Evolutionary conservation across 2,329 filamentous ascomycete genomes (phyloP).

Genomic region (Pseudogymnoascus sp.): DNA sequence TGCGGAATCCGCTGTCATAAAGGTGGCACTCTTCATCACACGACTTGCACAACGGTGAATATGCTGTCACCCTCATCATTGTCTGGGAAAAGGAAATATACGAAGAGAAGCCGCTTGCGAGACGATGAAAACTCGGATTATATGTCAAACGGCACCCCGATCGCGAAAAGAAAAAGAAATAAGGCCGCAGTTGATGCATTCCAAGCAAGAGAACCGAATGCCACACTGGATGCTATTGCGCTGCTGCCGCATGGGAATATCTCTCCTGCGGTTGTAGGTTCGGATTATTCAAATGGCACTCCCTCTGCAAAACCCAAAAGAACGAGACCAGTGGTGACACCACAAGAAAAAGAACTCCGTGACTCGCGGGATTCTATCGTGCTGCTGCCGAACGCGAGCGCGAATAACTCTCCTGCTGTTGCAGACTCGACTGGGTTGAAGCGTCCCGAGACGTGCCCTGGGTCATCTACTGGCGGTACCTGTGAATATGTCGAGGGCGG

Average conservation of each 20-base stretch:
- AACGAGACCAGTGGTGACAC: not conserved
- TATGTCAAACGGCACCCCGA: not conserved
- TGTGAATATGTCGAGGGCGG: not conserved
- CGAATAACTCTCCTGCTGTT: not conserved
- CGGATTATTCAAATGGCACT: not conserved
- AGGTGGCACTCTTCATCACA: not conserved
- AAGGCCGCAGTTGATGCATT: not conserved
- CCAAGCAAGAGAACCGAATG: not conserved
- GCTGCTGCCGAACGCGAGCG: not conserved
- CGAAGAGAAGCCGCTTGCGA: not conserved
- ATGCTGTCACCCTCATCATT: not conserved
- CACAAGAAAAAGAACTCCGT: not conserved
- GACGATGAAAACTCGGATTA: constrained; percentile 1
- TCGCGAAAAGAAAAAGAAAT: not conserved
- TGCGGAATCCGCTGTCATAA: not conserved
- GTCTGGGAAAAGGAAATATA: not conserved
- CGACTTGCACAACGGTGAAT: not conserved
- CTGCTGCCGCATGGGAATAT: not conserved
- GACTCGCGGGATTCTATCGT: not conserved
- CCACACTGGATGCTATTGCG: not conserved
- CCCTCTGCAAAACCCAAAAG: not conserved
- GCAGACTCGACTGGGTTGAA: not conserved
- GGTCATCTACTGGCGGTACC: not conserved
- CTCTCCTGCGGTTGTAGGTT: not conserved
- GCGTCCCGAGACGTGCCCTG: not conserved